Evolutionary conservation across 768 basidiomycete genomes (phyloP), one percentile per base, ranked within the genome.

Genomic region (Neoboletus magnificus): DNA sequence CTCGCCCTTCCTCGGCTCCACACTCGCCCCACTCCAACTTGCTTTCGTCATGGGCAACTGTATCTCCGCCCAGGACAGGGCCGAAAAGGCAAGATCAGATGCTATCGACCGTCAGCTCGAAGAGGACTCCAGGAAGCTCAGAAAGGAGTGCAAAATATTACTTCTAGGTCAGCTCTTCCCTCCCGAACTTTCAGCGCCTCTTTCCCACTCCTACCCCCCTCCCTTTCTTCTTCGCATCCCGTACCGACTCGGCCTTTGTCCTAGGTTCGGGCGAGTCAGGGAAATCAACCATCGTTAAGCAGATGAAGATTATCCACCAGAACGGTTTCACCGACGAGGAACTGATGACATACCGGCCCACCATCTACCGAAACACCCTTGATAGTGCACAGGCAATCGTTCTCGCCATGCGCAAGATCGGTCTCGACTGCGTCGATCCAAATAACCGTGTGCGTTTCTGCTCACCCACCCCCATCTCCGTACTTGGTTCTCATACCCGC

Each of bases 301-400:
- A 98, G 72, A 97, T 98, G 94, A 97, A 96, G 79, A 95, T 98
- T 55, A 94, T 98, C 47, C 91, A 98, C 70, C 91, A 96, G 70
- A 85, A 87, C 58, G 95, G 95, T 13, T 98, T 93, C 73, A 82
- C 86, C 3, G 72, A 74, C 9, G 81, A 87, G 0, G 93, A 97
- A 69, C 82, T 93, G 27, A 77, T 86, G 56, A 79, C 83, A 4
- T 96, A 84, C 75, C 79, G 88, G 20, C 81, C 85, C 0, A 86
- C 87, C 30, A 85, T 98, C 46, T 93, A 88, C 73, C 84, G 85
- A 63, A 90, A 96, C 70, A 85, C 95, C 5, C 77, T 96, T 57
- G 95, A 98, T 60, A 90, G 87, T 6, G 93, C 91, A 0, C 91
- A 95, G 62, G 87, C 86, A 6, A 80, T 97, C 62, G 82, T 96